These are phyloP conservation scores for Nymphaea colorata DNA, from an alignment of 164 flowering plant genomes.

Conservation along the genomic window DNA sequence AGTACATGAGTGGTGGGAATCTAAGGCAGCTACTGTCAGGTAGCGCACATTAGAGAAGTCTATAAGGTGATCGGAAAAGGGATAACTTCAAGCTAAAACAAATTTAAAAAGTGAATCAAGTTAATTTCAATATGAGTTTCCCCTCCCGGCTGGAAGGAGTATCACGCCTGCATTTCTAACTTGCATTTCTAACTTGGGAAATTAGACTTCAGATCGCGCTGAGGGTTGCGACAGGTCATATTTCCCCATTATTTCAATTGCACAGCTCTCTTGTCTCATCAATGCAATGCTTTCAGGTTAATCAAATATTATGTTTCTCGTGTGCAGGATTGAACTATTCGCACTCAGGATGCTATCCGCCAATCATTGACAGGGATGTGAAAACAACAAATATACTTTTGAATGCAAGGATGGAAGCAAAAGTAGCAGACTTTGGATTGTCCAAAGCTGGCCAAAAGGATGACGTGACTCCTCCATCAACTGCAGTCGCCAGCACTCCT, in stretches of 20 bases:
- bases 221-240: neutral
- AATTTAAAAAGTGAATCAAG: too few species aligned
- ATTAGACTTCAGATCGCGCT: neutral
- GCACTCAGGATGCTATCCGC: neutral
- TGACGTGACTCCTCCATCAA: slow-evolving; percentile 15
- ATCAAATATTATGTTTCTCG: neutral
- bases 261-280: too few species aligned
- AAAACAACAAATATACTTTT: neutral
- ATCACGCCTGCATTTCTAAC: neutral
- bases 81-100: too few species aligned
- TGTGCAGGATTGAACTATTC: neutral
- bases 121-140: too few species aligned
- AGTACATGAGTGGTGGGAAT: slow-evolving; percentile 4
- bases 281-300: too few species aligned
- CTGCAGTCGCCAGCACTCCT: slow-evolving; percentile 19
- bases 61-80: too few species aligned
- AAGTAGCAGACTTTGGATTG: neutral
- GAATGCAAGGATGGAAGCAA: neutral
- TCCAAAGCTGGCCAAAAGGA: slow-evolving; percentile 7
- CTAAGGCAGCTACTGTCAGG: neutral
- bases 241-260: too few species aligned
- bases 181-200: neutral
- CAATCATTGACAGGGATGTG: neutral
- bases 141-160: neutral
- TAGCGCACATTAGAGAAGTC: neutral